Evolutionary conservation across 805 yeast genomes (phyloP), one percentile per base, ranked within the genome.

Genomic region (Wickerhamiella qilinensis): DNA sequence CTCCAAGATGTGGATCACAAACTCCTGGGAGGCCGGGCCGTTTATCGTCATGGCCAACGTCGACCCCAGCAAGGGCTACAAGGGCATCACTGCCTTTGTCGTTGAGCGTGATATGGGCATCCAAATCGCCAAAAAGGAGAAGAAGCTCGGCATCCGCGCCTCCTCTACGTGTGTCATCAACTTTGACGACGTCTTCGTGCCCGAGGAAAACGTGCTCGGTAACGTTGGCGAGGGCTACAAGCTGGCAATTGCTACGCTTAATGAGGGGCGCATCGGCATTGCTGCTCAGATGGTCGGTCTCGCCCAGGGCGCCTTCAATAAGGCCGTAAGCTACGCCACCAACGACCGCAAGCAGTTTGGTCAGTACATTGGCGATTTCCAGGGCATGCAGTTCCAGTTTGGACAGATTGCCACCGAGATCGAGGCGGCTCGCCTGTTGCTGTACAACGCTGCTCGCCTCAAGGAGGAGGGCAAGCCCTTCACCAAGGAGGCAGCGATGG

Each of bases 1-100:
- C 31, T 54, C 63, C 36, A 63, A 63, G 45, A 63, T 63, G 68
- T 63, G 68, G 68, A 63, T 63, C 50, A 60, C 68, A 29, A 63
- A 63, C 51, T 61, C 68, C 14, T 50, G 46, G 17, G 68, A 63
- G 48, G 68, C 68, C 18, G 67, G 57, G 24, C 38, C 61, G 12
- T 63, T 63, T 43, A 45, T 63, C 14, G 55, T 63, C 20, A 54
- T 63, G 41, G 68, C 68, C 33, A 63, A 58, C 47, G 46, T 58
- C 21, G 67, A 58, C 35, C 66, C 66, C 16, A 46, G 53, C 37
- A 47, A 52, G 50, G 68, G 68, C 30, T 63, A 63, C 55, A 58
- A 58, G 46, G 68, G 68, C 17, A 63, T 63, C 50, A 63, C 68
- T 9, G 62, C 63, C 12, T 63, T 63, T 38, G 58, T 63, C 5